Conservation (phyloP, 495 filamentous ascomycete genomes). For the Annulohypoxylon bovei region DNA sequence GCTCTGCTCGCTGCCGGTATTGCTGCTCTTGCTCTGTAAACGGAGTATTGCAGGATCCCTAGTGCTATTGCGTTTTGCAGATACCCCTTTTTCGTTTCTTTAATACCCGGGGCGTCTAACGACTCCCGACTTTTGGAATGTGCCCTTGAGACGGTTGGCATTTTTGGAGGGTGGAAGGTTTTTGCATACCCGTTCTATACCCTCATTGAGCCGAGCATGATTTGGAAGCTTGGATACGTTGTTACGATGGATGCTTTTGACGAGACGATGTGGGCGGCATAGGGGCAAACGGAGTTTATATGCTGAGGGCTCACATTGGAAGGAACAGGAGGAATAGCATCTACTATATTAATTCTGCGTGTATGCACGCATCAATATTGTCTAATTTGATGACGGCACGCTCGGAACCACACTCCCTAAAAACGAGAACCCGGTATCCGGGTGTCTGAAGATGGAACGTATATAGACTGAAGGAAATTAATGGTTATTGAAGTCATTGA, state of each 20-base stretch:
- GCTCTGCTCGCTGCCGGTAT: conserved; percentile 47
- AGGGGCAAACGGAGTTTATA: conserved; percentile 21
- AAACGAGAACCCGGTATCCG: conserved; percentile 18
- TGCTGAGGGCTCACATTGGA: conserved; percentile 32
- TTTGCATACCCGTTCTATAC: conserved; percentile 39
- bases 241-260: conserved; percentile 32
- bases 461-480: conserved; percentile 31
- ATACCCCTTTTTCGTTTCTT: conserved; percentile 32
- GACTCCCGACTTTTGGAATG: conserved; percentile 23
- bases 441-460: conserved; percentile 20
- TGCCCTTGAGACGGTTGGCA: conserved; percentile 15
- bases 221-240: conserved; percentile 26
- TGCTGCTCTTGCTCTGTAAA: conserved; percentile 47
- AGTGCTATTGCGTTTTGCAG: conserved; percentile 34
- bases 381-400: conserved; percentile 34
- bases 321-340: conserved; percentile 7
- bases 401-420: conserved; percentile 34
- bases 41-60: conserved; percentile 19
- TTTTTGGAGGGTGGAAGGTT: conserved; percentile 18
- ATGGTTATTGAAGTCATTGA: conserved; percentile 11
- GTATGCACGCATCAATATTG: conserved; percentile 35
- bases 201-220: conserved; percentile 36
- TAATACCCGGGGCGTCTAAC: conserved; percentile 18
- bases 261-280: conserved; percentile 33
- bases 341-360: conserved; percentile 27